These are phyloP conservation scores for Trichomonas tenax DNA, from an alignment of 208 protist genomes.

Conservation along the genomic window DNA sequence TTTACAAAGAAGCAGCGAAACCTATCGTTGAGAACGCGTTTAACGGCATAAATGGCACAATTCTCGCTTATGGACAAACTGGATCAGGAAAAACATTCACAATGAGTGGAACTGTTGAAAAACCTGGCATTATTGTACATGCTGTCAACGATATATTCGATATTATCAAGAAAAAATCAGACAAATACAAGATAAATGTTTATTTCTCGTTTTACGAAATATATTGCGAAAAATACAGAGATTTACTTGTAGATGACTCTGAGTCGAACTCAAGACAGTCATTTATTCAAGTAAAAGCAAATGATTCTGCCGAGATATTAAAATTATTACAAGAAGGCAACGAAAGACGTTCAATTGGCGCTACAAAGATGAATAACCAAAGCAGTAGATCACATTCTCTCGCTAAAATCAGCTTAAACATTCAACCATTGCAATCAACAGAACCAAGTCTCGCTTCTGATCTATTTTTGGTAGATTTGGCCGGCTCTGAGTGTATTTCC, in stretches of 20 bases:
- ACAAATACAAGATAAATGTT: not conserved
- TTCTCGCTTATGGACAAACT: constrained; percentile 40
- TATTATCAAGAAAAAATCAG: not conserved
- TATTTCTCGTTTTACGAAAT: constrained; percentile 40
- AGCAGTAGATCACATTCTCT: not conserved
- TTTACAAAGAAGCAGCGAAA: not conserved
- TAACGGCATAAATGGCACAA: constrained; percentile 11
- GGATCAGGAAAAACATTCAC: constrained; percentile 41
- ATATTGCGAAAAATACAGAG: constrained; percentile 33
- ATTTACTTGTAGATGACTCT: not conserved
- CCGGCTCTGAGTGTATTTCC: not conserved
- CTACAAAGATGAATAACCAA: not conserved
- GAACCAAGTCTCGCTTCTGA: not conserved
- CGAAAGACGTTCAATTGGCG: not conserved
- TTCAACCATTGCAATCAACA: not conserved
- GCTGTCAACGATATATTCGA: constrained; percentile 23
- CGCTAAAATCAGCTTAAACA: not conserved
- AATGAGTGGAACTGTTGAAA: constrained; percentile 25
- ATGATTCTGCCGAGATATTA: too few species aligned
- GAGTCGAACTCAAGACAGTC: not conserved
- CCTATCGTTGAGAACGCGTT: not conserved
- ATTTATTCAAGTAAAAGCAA: not conserved
- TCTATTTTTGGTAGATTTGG: not conserved
- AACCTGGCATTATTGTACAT: constrained; percentile 35
- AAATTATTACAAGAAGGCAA: not conserved